A percentile compares a stretch with the other conserved stretches of the same genome.
These are phyloP conservation scores for Trichosporon faecale DNA, from an alignment of 1,284 basidiomycete genomes.

Conservation along the genomic window DNA sequence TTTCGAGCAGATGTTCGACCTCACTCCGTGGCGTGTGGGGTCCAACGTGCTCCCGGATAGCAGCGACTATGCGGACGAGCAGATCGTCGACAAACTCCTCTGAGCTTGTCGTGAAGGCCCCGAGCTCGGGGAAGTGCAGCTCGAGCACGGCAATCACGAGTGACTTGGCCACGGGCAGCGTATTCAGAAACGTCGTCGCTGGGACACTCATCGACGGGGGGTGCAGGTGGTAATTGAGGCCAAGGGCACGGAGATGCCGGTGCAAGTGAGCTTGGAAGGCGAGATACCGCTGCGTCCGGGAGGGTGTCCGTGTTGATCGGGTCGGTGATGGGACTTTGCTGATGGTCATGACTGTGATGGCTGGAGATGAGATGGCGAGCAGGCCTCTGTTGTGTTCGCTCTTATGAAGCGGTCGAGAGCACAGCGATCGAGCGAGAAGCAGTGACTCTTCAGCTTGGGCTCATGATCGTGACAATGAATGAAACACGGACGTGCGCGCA, in stretches of 20 bases:
- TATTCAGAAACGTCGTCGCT: background rate
- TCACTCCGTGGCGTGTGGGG: background rate
- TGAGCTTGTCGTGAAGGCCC: background rate
- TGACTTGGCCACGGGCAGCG: background rate
- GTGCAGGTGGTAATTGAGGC: background rate
- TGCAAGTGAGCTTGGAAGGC: constrained; percentile 7
- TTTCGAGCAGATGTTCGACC: background rate
- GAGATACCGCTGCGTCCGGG: background rate
- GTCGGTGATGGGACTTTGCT: background rate
- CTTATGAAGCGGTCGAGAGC: background rate
- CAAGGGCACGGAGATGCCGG: background rate
- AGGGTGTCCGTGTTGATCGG: background rate
- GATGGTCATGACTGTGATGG: background rate
- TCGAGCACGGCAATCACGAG: constrained; percentile 1
- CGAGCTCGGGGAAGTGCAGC: constrained; percentile 1
- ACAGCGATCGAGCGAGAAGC: background rate
- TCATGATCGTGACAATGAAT: background rate
- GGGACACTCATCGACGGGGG: background rate
- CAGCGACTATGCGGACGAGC: background rate
- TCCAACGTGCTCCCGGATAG: background rate
- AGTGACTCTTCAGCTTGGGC: background rate
- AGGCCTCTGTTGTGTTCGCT: background rate
- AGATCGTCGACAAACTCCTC: constrained; percentile 6
- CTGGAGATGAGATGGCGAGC: background rate
- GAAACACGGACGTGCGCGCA: background rate